These are phyloP conservation scores for Colletotrichum noveboracense DNA, from an alignment of 2,329 filamentous ascomycete species.

Conservation along the genomic window DNA sequence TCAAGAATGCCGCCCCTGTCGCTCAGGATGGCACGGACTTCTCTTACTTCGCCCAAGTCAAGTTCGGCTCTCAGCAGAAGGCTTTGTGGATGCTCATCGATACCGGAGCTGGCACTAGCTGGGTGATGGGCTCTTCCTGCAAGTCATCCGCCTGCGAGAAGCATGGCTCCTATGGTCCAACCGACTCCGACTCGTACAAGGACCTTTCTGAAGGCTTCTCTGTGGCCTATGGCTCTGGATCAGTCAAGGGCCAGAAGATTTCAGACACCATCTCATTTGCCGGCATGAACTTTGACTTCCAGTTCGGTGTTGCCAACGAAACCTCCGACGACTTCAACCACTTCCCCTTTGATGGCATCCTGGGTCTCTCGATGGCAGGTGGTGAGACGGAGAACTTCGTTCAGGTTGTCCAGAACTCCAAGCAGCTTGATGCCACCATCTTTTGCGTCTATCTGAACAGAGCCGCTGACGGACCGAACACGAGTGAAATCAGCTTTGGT, in stretches of 20 bases:
- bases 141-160: slow-evolving; percentile 66
- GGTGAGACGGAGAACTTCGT: slow-evolving; percentile 71
- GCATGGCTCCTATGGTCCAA: slow-evolving; percentile 73
- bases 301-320: slow-evolving; percentile 74
- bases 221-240: slow-evolving; percentile 79
- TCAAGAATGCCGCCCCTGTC: slow-evolving; percentile 57
- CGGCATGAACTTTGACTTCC: slow-evolving; percentile 65
- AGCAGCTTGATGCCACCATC: slow-evolving; percentile 65
- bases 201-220: slow-evolving; percentile 58
- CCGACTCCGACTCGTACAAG: slow-evolving; percentile 69
- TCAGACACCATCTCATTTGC: slow-evolving; percentile 73
- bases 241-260: slow-evolving; percentile 69
- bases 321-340: slow-evolving; percentile 76
- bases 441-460: slow-evolving; percentile 76
- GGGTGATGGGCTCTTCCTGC: slow-evolving; percentile 81
- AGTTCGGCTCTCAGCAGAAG: slow-evolving; percentile 60
- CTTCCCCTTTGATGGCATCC: slow-evolving; percentile 88
- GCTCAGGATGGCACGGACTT: slow-evolving; percentile 70
- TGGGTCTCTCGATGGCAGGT: slow-evolving; percentile 74
- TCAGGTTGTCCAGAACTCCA: slow-evolving; percentile 61
- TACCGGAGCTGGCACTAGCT: slow-evolving; percentile 75
- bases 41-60: slow-evolving; percentile 66
- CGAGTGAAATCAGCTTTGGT: slow-evolving; percentile 82
- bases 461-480: slow-evolving; percentile 66
- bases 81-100: slow-evolving; percentile 68